These are phyloP conservation scores for Salvia rosmarinus DNA, from an alignment of 257 asterid species.

Conservation along the genomic window DNA sequence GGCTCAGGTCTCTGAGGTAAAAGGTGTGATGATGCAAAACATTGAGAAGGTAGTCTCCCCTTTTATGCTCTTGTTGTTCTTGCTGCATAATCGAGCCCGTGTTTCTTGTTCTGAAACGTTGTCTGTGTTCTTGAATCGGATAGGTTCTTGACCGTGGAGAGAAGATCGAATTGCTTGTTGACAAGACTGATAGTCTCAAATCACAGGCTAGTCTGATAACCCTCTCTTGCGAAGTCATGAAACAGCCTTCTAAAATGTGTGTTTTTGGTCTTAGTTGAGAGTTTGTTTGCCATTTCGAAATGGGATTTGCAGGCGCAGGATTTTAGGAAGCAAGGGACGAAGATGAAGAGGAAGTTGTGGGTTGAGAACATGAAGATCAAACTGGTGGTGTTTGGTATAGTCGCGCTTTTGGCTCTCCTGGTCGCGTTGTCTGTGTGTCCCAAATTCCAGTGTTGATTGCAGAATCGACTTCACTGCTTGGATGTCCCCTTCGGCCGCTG, in stretches of 20 bases:
- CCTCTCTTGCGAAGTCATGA: neutral
- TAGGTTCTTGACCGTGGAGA: conserved; percentile 69
- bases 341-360: conserved; percentile 63
- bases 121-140: neutral
- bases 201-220: conserved; percentile 43
- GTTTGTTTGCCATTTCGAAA: neutral
- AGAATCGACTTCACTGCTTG: neutral
- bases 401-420: conserved; percentile 47
- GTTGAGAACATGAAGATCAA: conserved; percentile 64
- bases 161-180: conserved; percentile 59
- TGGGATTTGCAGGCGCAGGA: conserved; percentile 59
- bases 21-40: conserved; percentile 64
- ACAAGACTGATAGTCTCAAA: conserved; percentile 59
- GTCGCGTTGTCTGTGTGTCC: conserved; percentile 54
- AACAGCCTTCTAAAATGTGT: neutral
- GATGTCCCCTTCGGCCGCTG: neutral
- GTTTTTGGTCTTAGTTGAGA: no score
- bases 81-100: neutral
- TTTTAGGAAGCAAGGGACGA: conserved; percentile 59
- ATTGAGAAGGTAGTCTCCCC: conserved; percentile 49
- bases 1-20: conserved; percentile 62
- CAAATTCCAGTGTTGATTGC: conserved; percentile 47
- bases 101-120: neutral
- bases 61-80: neutral
- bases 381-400: conserved; percentile 52